phyloP scores from a whole-genome alignment of 108 stramenopile genomes.

The Ochromonas danica region DNA sequence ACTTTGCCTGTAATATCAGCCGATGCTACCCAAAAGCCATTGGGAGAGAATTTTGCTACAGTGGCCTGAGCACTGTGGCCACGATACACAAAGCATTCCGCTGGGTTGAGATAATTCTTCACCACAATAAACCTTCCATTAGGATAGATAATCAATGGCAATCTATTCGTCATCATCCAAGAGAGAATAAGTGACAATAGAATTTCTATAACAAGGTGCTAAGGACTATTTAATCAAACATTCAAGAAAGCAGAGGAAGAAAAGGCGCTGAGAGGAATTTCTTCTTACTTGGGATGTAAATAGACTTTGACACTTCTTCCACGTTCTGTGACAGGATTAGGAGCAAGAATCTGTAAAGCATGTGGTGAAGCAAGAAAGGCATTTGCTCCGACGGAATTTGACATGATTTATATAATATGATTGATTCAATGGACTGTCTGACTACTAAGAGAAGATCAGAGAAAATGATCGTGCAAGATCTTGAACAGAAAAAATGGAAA shows the following conservation, averaged over 20 bases:
- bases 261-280: too few species aligned
- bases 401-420: too few species aligned
- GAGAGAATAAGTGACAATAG: too few species aligned
- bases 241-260: too few species aligned
- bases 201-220: too few species aligned
- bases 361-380: slow-evolving; percentile 1
- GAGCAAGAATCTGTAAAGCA: background rate
- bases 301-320: background rate
- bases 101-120: slow-evolving; percentile 43
- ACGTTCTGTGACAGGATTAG: background rate
- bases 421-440: too few species aligned
- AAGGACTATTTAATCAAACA: too few species aligned
- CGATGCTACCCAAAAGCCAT: slow-evolving; percentile 81
- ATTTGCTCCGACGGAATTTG: background rate
- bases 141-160: slow-evolving; percentile 48
- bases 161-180: too few species aligned
- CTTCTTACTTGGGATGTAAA: background rate
- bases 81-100: slow-evolving; percentile 75
- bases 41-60: slow-evolving; percentile 67
- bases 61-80: slow-evolving; percentile 77
- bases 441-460: too few species aligned
- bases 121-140: slow-evolving; percentile 56
- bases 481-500: too few species aligned
- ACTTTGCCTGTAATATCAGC: slow-evolving; percentile 78
- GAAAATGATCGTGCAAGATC: too few species aligned